Evolutionary conservation across 768 basidiomycete species (phyloP), one percentile per base, ranked within the genome.

Genomic region (Tricholoma terreum): DNA sequence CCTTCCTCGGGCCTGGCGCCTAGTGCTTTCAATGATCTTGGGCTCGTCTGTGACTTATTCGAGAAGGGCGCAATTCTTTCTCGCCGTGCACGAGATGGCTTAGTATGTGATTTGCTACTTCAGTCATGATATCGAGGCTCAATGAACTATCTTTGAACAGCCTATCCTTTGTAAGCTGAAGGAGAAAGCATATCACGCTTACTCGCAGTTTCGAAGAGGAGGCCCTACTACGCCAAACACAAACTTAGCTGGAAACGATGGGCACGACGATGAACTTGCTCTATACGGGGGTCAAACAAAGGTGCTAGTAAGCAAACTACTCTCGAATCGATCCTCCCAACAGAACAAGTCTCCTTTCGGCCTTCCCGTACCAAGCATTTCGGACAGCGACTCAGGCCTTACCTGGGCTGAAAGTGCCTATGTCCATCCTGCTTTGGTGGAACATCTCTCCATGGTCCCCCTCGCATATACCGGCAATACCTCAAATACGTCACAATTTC

Each of bases 201-300:
- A 81, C 61, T 80, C 81, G 0, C 77, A 80, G 60, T 76, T 77
- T 57, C 72, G 78, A 34, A 74, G 67, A 35, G 76, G 80, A 17
- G 75, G 71, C 60, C 56, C 71, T 8, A 65, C 69, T 21, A 67
- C 74, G n/a, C n/a, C n/a, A n/a, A n/a, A n/a, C n/a, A n/a, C n/a
- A n/a, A n/a, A n/a, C n/a, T n/a, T n/a, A n/a, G n/a, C n/a, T n/a
- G n/a, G n/a, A n/a, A n/a, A n/a, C n/a, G n/a, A n/a, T n/a, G n/a
- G n/a, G n/a, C n/a, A n/a, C n/a, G n/a, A n/a, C 2, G 83, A 85
- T 61, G 85, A 87, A 63, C 78, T 88, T 8, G 85, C 86, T 14
- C 74, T 88, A 17, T 87, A 87, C 55, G 87, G 86, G 36, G 87
- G 87, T 1, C 85, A 87, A 65, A 88, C 86, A 4, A 79, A 81